Evolutionary conservation across 176 grass and related monocot species (phyloP).

Genomic region (Phragmites australis): DNA sequence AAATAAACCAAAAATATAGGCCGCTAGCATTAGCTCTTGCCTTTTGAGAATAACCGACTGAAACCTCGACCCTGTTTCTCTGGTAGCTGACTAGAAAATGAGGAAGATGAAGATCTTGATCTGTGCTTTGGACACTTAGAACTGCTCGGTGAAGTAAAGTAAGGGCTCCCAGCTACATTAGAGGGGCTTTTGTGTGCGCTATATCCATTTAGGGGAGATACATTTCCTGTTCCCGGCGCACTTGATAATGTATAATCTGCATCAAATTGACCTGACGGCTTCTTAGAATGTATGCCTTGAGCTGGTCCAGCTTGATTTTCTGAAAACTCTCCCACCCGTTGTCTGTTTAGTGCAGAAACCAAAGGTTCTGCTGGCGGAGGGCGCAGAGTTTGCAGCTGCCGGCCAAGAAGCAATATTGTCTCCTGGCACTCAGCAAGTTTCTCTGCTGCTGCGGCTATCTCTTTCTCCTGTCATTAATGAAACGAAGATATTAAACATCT

Average conservation of each 20-base stretch:
- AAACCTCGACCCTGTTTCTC: slow-evolving; percentile 55
- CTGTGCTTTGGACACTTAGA: slow-evolving; percentile 60
- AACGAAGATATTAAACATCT: not conserved
- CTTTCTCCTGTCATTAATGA: slow-evolving; percentile 48
- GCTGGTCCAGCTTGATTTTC: slow-evolving; percentile 36
- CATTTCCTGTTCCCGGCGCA: slow-evolving; percentile 23
- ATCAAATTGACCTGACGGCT: slow-evolving; percentile 36
- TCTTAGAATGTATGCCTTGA: slow-evolving; percentile 29
- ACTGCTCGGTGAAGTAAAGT: slow-evolving; percentile 43
- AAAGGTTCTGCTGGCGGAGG: slow-evolving; percentile 44
- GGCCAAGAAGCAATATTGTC: slow-evolving; percentile 61
- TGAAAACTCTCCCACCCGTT: slow-evolving; percentile 17
- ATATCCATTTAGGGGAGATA: slow-evolving; percentile 46
- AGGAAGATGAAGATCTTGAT: slow-evolving; percentile 49
- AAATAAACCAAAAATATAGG: not conserved
- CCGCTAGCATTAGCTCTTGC: slow-evolving; percentile 40
- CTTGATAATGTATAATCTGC: slow-evolving; percentile 17
- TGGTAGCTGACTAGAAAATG: slow-evolving; percentile 32
- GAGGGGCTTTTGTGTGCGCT: slow-evolving; percentile 40
- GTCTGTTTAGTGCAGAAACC: slow-evolving; percentile 31
- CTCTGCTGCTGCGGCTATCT: slow-evolving; percentile 61
- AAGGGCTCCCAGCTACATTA: slow-evolving; percentile 36
- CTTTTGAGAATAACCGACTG: slow-evolving; percentile 67
- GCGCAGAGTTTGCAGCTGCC: slow-evolving; percentile 54
- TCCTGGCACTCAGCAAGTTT: slow-evolving; percentile 73